Evolutionary conservation across 2,329 filamentous ascomycete species (phyloP).

Genomic region (Aspergillus sp.): DNA sequence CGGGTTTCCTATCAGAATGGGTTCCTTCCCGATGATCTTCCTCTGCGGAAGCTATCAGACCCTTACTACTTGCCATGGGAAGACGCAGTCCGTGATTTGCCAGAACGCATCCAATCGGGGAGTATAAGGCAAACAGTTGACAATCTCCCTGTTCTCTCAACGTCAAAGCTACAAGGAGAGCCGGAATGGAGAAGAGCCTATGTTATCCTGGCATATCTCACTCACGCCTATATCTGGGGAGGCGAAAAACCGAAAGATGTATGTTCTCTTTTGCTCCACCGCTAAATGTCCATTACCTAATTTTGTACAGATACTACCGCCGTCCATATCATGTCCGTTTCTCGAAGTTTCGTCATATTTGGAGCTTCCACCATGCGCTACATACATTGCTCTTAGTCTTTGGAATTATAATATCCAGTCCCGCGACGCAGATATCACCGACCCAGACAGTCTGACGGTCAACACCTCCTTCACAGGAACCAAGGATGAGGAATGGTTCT

Average conservation of each 20-base stretch:
- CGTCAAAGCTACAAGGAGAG: slow-evolving; percentile 68
- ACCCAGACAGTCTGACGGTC: slow-evolving; percentile 31
- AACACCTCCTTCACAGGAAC: slow-evolving; percentile 35
- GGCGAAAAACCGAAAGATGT: slow-evolving; percentile 67
- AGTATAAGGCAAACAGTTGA: slow-evolving; percentile 72
- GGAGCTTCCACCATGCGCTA: slow-evolving; percentile 38
- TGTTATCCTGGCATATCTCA: slow-evolving; percentile 66
- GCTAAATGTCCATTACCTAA: slow-evolving; percentile 1
- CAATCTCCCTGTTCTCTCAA: slow-evolving; percentile 71
- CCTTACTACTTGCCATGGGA: slow-evolving; percentile 93
- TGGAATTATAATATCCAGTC: slow-evolving; percentile 32
- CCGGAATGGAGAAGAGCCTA: slow-evolving; percentile 86
- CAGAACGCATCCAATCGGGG: slow-evolving; percentile 70
- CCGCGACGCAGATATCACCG: slow-evolving; percentile 24
- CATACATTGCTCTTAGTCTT: slow-evolving; percentile 37
- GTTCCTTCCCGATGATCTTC: slow-evolving; percentile 74
- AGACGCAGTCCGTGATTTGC: slow-evolving; percentile 69
- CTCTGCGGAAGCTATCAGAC: slow-evolving; percentile 69
- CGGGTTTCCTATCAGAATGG: slow-evolving; percentile 58
- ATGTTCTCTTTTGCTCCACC: slow-evolving; percentile 1
- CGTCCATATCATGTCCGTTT: slow-evolving; percentile 31
- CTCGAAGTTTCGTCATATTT: slow-evolving; percentile 31
- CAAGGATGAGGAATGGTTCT: slow-evolving; percentile 44
- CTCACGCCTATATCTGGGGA: slow-evolving; percentile 83
- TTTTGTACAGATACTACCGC: slow-evolving; percentile 27